A percentile compares a stretch with the other conserved stretches of the same genome.
These are phyloP conservation scores for Rhamnella rubrinervis DNA, from an alignment of 331 rosid species.

Conservation along the genomic window DNA sequence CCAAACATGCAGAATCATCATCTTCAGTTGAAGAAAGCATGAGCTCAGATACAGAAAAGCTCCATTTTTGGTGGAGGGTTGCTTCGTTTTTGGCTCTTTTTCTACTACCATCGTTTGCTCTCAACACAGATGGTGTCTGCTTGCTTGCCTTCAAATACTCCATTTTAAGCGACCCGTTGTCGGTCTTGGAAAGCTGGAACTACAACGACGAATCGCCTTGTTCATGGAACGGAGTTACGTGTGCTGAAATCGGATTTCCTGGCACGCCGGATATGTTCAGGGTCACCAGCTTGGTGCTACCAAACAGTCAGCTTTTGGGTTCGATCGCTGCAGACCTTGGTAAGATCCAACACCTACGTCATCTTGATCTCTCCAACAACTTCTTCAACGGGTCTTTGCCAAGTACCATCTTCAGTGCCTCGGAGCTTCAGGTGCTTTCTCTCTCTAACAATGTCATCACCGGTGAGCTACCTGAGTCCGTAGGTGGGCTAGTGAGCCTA, in stretches of 20 bases:
- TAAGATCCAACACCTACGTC: slow-evolving; percentile 54
- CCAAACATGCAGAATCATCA: slow-evolving; percentile 32
- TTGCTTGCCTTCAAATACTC: slow-evolving; percentile 74
- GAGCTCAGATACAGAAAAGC: slow-evolving; percentile 32
- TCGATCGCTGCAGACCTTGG: slow-evolving; percentile 65
- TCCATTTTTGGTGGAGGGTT: slow-evolving; percentile 45
- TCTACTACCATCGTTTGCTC: slow-evolving; percentile 45
- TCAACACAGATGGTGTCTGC: slow-evolving; percentile 63
- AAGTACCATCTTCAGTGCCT: slow-evolving; percentile 65
- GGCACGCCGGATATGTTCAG: slow-evolving; percentile 49
- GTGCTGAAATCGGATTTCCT: slow-evolving; percentile 45
- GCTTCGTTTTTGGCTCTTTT: slow-evolving; percentile 35
- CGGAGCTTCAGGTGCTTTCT: slow-evolving; percentile 66
- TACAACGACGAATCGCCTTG: slow-evolving; percentile 68
- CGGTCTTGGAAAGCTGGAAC: slow-evolving; percentile 66
- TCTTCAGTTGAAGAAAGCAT: slow-evolving; percentile 29
- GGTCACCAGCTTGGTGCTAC: slow-evolving; percentile 69
- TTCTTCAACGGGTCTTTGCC: slow-evolving; percentile 82
- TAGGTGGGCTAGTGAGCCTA: slow-evolving; percentile 50
- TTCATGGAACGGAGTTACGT: slow-evolving; percentile 87
- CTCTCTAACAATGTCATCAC: slow-evolving; percentile 75
- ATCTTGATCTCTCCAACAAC: slow-evolving; percentile 80
- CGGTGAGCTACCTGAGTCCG: slow-evolving; percentile 56
- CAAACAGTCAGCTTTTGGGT: slow-evolving; percentile 70
- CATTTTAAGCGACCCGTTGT: slow-evolving; percentile 72